Base-by-base conservation (phyloP, 148 eudicot genomes). In the Chenopodium formosanum region DNA sequence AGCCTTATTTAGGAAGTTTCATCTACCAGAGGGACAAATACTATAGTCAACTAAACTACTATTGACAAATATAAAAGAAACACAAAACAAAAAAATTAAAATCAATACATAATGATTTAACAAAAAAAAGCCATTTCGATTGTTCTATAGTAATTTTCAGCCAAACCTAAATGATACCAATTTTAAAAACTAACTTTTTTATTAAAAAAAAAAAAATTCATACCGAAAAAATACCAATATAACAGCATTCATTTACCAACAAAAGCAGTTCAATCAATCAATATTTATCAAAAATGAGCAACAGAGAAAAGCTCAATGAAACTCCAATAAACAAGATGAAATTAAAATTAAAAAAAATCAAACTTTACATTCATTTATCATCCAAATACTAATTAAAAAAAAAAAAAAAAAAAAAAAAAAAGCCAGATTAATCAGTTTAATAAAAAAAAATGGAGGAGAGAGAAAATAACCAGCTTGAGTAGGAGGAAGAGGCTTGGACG, bases 401-500 rank as follows among this genome's bases (percentile, higher is more conserved):
- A n/a, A 37, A 5, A 37, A 31, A 37, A n/a, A n/a, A 72, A 37
- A 5, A 37, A 31, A 37, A n/a, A 37, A 5, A 37, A 31, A 37
- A n/a, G 16, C n/a, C 8, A 0, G 40, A 44, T 11, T 64, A 16
- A 25, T 4, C 29, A 9, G 6, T 40, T 40, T 2, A 20, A 25
- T 68, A 73, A 48, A 19, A 62, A 73, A 73, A 56, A 65, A 56
- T 8, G 16, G 53, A 48, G 19, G 3, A 32, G 47, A 32, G 11
- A 9, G 7, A 68, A 14, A 11, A 37, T 47, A 23, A 89, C 91
- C 92, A 83, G 89, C 89, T 80, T 87, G 87, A 74, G 94, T 27
- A 46, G 92, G 94, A 64, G 92, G 94, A 8, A 83, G 82, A 7
- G 92, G 92, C 84, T 91, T 89, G 66, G 90, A 53, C 14, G 94